Evolutionary conservation across 2,329 filamentous ascomycete genomes (phyloP).

Genomic region (Arthrinium phaeospermum): DNA sequence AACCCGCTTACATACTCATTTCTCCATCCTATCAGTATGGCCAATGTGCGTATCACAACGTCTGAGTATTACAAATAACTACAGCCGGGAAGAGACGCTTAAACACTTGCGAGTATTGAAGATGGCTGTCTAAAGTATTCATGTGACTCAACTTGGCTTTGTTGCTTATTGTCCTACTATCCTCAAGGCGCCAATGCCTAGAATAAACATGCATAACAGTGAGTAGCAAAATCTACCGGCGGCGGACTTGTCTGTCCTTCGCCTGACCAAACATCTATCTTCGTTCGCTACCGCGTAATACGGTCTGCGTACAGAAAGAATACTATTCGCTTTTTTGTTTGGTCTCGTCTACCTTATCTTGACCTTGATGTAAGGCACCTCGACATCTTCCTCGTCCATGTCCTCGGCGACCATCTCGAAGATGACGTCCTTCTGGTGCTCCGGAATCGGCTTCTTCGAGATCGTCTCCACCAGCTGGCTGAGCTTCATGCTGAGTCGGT

Average conservation of each 20-base stretch:
- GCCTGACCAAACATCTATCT: neutral
- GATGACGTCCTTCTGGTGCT: constrained; percentile 93
- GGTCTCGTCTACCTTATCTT: constrained; percentile 58
- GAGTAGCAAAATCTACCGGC: neutral
- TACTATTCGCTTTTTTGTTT: neutral
- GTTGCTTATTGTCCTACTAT: neutral
- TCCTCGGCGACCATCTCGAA: constrained; percentile 97
- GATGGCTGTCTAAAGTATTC: neutral
- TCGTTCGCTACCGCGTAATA: neutral
- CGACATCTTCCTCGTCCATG: constrained; percentile 86
- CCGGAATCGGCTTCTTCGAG: constrained; percentile 89
- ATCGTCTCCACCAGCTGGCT: constrained; percentile 87
- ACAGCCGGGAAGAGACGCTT: neutral
- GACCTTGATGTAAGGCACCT: constrained; percentile 95
- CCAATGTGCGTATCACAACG: too few relatives aligned
- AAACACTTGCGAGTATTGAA: neutral
- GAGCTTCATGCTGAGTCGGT: constrained; percentile 81
- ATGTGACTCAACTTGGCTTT: neutral
- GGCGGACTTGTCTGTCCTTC: neutral
- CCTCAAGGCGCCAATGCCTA: neutral
- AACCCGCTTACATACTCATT: neutral
- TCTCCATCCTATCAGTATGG: neutral
- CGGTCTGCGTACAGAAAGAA: neutral
- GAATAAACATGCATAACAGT: neutral
- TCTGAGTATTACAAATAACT: neutral